Base-by-base conservation (phyloP, 495 filamentous ascomycete genomes). In the Neurospora terricola region DNA sequence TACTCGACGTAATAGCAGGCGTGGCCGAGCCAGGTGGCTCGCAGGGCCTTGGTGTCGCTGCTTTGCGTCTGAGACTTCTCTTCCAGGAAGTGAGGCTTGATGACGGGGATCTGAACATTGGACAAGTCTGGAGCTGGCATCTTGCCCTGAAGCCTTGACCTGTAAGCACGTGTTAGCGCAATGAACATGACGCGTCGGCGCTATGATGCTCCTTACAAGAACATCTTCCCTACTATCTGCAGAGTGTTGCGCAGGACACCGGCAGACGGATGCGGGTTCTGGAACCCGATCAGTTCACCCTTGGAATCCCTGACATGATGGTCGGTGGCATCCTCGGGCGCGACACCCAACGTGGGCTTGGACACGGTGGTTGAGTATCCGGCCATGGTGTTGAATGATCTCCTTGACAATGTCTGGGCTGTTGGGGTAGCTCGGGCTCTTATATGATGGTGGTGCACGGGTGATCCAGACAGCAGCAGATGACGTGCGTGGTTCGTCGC, bases 1-100 rank as follows among this genome's bases (percentile, higher is more conserved):
- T 97, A 98, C 79, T 98, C 96, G 71, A 97, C 90, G 78, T 92
- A 93, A 81, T 94, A 97, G 82, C 93, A 97, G 1, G 96, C 94
- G 82, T 99, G 96, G 11, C 96, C 96, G 5, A 99, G 88, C 96
- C 96, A 99, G 39, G 96, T 99, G 45, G 95, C 94, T 23, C 95
- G 91, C 9, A 99, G 88, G 14, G 73, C 18, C 3, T 45, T 34
- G 82, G 84, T 48, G 78, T 74, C 76, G 5, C 90, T 88, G 54
- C 14, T 34, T 34, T 66, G 54, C 27, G 54, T 14, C 27, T 66
- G 12, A 34, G 54, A 34, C 75, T 85, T 89, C 45, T 81, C 84
- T 2, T 87, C 82, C 34, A 94, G 87, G 79, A 97, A 96, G 36
- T 85, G 81, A 4, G 94, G 93, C 73, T 87, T 87, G 72, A 85